Conservation (phyloP, 371 early-diverging fungal species). For the Cladochytrium tenue region DNA sequence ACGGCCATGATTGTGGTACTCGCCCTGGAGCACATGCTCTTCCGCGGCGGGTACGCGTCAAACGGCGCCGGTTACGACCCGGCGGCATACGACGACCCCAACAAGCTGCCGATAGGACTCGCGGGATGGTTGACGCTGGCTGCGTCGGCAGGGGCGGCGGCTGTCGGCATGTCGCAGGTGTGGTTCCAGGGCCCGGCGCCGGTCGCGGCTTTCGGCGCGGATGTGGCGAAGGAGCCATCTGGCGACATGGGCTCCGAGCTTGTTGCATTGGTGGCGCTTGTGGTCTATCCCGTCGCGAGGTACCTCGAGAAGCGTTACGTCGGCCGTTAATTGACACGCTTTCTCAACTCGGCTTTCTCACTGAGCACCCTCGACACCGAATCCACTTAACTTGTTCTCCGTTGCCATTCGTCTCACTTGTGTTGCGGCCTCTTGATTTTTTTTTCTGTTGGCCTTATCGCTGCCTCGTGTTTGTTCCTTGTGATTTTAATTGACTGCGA, state of each 20-base stretch:
- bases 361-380: no score
- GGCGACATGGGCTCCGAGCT: slow-evolving; percentile 34
- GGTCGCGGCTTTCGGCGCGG: slow-evolving; percentile 23
- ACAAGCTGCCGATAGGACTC: slow-evolving; percentile 29
- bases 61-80: slow-evolving; percentile 5
- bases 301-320: slow-evolving; percentile 9
- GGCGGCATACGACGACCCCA: slow-evolving; percentile 27
- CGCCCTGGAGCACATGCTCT: slow-evolving; percentile 24
- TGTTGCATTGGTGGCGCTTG: slow-evolving; percentile 18
- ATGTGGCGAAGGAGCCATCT: no score
- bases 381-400: no score
- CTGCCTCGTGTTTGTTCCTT: no score
- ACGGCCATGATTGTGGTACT: slow-evolving; percentile 27
- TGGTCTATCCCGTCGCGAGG: slow-evolving; percentile 20
- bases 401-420: no score
- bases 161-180: slow-evolving; percentile 35
- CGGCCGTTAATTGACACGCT: no score
- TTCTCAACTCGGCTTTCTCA: no score
- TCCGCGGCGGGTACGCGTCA: slow-evolving; percentile 20
- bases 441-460: no score
- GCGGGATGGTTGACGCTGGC: slow-evolving; percentile 24
- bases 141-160: slow-evolving; percentile 22
- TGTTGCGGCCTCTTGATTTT: no score
- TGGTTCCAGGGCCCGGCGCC: slow-evolving; percentile 35
- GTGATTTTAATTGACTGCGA: no score